These are phyloP conservation scores for Pouteria glomerata DNA, from an alignment of 148 eudicot species.

Conservation along the genomic window DNA sequence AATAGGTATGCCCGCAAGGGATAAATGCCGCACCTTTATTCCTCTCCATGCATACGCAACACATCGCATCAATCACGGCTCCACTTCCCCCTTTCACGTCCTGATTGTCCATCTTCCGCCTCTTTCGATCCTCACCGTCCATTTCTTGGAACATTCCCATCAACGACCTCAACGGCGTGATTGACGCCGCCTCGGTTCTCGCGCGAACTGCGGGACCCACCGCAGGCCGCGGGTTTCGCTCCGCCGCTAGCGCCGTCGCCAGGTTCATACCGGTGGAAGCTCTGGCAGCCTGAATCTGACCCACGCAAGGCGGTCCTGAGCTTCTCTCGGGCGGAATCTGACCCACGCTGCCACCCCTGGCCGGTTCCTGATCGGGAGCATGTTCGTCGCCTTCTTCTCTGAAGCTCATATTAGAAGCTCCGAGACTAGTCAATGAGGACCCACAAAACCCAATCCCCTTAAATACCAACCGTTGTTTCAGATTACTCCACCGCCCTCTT, in stretches of 20 bases:
- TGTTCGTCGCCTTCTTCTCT: not conserved
- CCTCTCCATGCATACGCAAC: conserved; percentile 41
- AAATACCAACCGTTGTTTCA: conserved; percentile 15
- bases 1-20: conserved; percentile 37
- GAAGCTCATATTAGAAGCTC: not conserved
- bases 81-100: not conserved
- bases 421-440: conserved; percentile 1
- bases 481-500: conserved; percentile 12
- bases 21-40: conserved; percentile 31
- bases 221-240: conserved; percentile 10
- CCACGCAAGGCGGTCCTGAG: not conserved
- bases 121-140: conserved; percentile 11
- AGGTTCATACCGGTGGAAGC: conserved; percentile 12
- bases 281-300: not conserved
- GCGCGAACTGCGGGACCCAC: conserved; percentile 1
- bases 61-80: conserved; percentile 5
- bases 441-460: conserved; percentile 10
- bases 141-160: conserved; percentile 18
- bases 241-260: conserved; percentile 21
- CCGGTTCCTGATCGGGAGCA: not conserved
- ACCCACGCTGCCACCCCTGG: not conserved
- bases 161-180: conserved; percentile 15
- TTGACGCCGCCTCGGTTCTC: not conserved
- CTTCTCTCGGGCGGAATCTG: not conserved
- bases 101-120: not conserved